Percentiles rank a stretch among this genome's conserved stretches.
Conservation (phyloP, 2,329 filamentous ascomycete species). For the Myriosclerotinia curreyana region DNA sequence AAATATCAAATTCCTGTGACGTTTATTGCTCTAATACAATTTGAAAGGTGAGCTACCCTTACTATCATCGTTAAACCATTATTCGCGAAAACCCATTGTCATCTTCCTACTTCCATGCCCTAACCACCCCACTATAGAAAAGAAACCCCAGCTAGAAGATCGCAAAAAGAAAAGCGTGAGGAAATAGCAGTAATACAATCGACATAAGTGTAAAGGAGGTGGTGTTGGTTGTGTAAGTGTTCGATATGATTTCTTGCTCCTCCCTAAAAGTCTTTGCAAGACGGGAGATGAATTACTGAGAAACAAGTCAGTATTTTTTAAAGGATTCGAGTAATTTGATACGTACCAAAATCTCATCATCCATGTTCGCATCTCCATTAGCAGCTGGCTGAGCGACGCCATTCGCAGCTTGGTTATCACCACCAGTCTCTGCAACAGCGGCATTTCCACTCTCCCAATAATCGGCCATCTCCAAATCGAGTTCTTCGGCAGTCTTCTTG, state of each 20-base stretch:
- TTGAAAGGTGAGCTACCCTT: constrained; percentile 13
- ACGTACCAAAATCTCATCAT: constrained; percentile 54
- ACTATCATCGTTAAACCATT: constrained; percentile 18
- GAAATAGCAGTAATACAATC: constrained; percentile 23
- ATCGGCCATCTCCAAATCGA: constrained; percentile 96
- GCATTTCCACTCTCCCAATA: constrained; percentile 65
- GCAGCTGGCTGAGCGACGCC: constrained; percentile 40
- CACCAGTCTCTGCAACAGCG: constrained; percentile 47
- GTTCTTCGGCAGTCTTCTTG: constrained; percentile 90
- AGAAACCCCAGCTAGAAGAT: constrained; percentile 16
- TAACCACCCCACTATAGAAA: constrained; percentile 13
- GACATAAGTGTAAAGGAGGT: constrained; percentile 13
- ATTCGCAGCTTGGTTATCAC: constrained; percentile 48
- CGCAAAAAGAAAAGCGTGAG: constrained; percentile 14
- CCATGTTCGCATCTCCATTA: constrained; percentile 60
- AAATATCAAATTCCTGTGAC: not conserved
- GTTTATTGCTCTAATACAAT: constrained; percentile 19
- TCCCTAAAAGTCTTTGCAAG: not conserved
- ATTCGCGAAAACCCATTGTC: constrained; percentile 8
- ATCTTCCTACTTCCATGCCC: constrained; percentile 5
- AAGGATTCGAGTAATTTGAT: no score
- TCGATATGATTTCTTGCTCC: not conserved
- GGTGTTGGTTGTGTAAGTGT: constrained; percentile 4
- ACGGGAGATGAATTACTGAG: not conserved
- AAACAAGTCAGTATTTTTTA: not conserved